Evolutionary conservation across 164 flowering plant genomes (phyloP).

Genomic region (Dillenia turbinata): DNA sequence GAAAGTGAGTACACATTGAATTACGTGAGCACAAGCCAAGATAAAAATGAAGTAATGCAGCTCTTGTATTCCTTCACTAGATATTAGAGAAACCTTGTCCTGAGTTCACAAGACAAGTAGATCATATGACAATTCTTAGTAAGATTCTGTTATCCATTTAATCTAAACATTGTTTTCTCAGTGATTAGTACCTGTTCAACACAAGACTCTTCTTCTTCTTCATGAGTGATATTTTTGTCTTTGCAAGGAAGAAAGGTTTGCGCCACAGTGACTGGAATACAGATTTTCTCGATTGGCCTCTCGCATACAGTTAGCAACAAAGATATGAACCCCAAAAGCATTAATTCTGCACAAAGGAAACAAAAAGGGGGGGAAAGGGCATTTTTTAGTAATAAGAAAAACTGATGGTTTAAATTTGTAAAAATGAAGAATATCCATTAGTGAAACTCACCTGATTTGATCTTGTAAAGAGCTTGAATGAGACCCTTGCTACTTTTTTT

Average conservation of each 20-base stretch:
- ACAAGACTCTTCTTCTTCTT: constrained; percentile 24
- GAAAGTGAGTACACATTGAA: constrained; percentile 48
- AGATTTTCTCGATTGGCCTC: constrained; percentile 45
- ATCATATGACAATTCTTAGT: neutral
- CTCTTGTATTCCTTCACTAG: constrained; percentile 34
- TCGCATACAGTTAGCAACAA: constrained; percentile 40
- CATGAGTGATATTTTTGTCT: constrained; percentile 37
- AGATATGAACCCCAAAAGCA: constrained; percentile 65
- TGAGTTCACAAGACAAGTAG: constrained; percentile 12
- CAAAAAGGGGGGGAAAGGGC: neutral
- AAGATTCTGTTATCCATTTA: neutral
- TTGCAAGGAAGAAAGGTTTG: constrained; percentile 53
- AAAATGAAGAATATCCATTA: no score
- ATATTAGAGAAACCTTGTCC: constrained; percentile 56
- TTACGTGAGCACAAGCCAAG: constrained; percentile 44
- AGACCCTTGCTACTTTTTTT: constrained; percentile 40
- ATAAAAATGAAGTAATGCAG: constrained; percentile 49
- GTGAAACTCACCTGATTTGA: constrained; percentile 42
- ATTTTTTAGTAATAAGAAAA: neutral
- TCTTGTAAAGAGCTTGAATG: constrained; percentile 45
- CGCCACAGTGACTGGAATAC: constrained; percentile 37
- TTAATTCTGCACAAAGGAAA: constrained; percentile 37
- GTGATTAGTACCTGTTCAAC: neutral
- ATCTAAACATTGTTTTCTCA: neutral
- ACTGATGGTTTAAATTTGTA: neutral